phyloP scores from a whole-genome alignment of 2,329 filamentous ascomycete species.

The Fusarium paranaense region DNA sequence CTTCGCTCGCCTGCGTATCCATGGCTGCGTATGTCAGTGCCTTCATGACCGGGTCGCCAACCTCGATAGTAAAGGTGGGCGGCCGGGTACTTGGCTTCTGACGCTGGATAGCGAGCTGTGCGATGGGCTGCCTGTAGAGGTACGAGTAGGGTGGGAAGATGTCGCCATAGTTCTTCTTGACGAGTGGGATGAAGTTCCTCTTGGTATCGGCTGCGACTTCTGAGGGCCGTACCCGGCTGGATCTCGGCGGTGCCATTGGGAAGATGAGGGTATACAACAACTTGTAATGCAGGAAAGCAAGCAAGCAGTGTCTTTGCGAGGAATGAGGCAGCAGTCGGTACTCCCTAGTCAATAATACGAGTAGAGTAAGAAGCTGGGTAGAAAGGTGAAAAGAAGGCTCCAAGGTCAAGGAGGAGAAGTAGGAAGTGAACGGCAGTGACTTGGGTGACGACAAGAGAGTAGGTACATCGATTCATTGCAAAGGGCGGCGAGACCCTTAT shows the following conservation, averaged over 20 bases:
- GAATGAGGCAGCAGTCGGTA: neutral
- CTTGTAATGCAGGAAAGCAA: neutral
- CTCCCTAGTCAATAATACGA: conserved; percentile 14
- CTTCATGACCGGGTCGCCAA: conserved; percentile 69
- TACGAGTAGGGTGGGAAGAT: conserved; percentile 70
- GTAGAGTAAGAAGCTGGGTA: conserved; percentile 5
- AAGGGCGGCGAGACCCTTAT: conserved; percentile 41
- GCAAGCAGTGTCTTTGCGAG: neutral
- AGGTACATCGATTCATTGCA: conserved; percentile 15
- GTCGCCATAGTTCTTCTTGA: conserved; percentile 66
- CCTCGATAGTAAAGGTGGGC: conserved; percentile 63
- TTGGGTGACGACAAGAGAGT: conserved; percentile 16
- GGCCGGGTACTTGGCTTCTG: conserved; percentile 51
- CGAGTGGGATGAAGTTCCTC: conserved; percentile 73
- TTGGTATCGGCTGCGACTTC: conserved; percentile 82
- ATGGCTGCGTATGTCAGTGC: conserved; percentile 66
- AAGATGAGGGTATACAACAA: conserved; percentile 6
- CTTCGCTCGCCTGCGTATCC: conserved; percentile 54
- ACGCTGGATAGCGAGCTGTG: conserved; percentile 57
- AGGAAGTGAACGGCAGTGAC: conserved; percentile 23
- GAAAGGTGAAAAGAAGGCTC: conserved; percentile 1
- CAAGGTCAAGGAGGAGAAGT: neutral
- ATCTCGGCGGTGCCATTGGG: conserved; percentile 49
- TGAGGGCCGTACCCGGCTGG: conserved; percentile 54
- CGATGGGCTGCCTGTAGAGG: conserved; percentile 64